Evolutionary conservation across 23 red algal species (phyloP).

Genomic region (Gracilaria domingensis): DNA sequence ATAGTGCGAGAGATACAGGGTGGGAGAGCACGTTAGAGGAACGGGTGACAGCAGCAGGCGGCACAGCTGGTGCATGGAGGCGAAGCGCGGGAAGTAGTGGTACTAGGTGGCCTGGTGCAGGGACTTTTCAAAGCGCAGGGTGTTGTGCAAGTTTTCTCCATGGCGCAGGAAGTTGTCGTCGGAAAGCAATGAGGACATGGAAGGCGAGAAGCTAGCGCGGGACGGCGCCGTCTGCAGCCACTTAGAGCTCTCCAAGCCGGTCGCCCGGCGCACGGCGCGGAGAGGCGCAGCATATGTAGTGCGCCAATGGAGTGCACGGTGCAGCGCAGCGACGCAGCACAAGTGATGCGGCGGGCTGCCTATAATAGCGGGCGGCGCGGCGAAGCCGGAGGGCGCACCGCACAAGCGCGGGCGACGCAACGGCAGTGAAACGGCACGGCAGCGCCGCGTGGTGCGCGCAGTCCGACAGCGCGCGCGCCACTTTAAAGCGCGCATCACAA

Average conservation of each 20-base stretch:
- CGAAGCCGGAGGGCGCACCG: no score
- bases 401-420: background rate
- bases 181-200: conserved; percentile 18
- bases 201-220: background rate
- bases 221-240: background rate
- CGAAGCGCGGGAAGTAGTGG: background rate
- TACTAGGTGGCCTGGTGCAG: conserved; percentile 14
- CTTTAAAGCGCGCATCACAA: background rate
- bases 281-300: no score
- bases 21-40: conserved; percentile 1
- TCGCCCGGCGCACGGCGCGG: background rate
- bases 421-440: background rate
- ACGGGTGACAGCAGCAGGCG: conserved; percentile 39
- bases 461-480: background rate
- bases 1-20: conserved; percentile 41
- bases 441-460: background rate
- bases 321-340: no score
- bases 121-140: conserved; percentile 18
- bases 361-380: no score
- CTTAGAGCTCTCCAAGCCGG: background rate
- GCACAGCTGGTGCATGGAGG: background rate
- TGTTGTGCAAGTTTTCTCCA: conserved; percentile 15
- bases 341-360: no score
- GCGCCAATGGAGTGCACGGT: no score
- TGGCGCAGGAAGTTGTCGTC: conserved; percentile 7